Conservation (phyloP, 257 asterid genomes). For the Penstemon davidsonii region DNA sequence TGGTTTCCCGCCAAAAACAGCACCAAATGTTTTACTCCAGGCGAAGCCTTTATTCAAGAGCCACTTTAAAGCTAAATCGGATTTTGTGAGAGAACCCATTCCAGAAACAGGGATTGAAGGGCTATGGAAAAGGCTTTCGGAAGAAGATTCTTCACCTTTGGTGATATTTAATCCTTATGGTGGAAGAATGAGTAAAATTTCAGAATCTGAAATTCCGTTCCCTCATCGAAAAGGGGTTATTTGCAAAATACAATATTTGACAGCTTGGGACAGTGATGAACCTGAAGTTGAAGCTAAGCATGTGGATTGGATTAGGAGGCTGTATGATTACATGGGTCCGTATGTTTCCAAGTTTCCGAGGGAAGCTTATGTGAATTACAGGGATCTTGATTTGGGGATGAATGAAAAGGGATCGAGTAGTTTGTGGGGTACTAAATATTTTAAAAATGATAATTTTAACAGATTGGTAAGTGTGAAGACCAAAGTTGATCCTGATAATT, state of each 20-base stretch:
- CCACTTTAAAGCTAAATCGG: slow-evolving; percentile 71
- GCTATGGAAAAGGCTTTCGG: slow-evolving; percentile 55
- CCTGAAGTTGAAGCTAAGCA: slow-evolving; percentile 45
- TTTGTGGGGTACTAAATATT: slow-evolving; percentile 62
- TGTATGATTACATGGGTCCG: slow-evolving; percentile 60
- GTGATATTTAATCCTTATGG: slow-evolving; percentile 66
- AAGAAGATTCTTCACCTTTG: slow-evolving; percentile 49
- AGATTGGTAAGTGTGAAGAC: slow-evolving; percentile 57
- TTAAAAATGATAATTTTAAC: slow-evolving; percentile 45
- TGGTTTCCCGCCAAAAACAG: slow-evolving; percentile 47
- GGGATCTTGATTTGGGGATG: slow-evolving; percentile 81
- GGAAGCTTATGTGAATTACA: slow-evolving; percentile 64
- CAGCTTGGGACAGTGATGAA: slow-evolving; percentile 47
- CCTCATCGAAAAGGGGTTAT: slow-evolving; percentile 62
- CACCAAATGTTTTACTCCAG: slow-evolving; percentile 56
- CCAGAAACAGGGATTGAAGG: slow-evolving; percentile 62
- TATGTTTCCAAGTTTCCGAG: slow-evolving; percentile 65
- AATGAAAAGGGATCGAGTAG: slow-evolving; percentile 42
- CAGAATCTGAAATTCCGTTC: slow-evolving; percentile 60
- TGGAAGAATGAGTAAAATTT: slow-evolving; percentile 56
- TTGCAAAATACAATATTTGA: slow-evolving; percentile 48
- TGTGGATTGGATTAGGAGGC: slow-evolving; percentile 52
- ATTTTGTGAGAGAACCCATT: slow-evolving; percentile 52
- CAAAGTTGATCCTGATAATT: slow-evolving; percentile 60
- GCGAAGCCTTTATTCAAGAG: slow-evolving; percentile 64